Percentiles rank a stretch among this genome's conserved stretches.
Evolutionary conservation across 2,329 filamentous ascomycete species (phyloP).

Genomic region (Rugonectria rugulosa): DNA sequence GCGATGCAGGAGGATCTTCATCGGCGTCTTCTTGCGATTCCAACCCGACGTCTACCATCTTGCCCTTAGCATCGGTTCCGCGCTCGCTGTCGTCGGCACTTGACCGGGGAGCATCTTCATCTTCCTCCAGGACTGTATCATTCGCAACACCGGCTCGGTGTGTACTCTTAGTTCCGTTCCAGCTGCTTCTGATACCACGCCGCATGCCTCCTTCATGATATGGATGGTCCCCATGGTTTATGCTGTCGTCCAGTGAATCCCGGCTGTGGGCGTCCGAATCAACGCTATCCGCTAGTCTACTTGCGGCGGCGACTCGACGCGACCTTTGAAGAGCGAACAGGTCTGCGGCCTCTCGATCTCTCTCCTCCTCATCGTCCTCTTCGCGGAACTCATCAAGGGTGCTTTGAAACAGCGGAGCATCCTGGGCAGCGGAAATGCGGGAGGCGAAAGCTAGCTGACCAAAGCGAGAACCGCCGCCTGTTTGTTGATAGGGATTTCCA

Average conservation of each 20-base stretch:
- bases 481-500: slow-evolving; percentile 85
- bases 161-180: slow-evolving; percentile 62
- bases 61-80: slow-evolving; percentile 57
- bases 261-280: slow-evolving; percentile 70
- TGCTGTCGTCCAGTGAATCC: slow-evolving; percentile 46
- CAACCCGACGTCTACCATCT: slow-evolving; percentile 88
- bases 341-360: slow-evolving; percentile 91
- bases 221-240: slow-evolving; percentile 40
- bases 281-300: slow-evolving; percentile 83
- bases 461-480: slow-evolving; percentile 73
- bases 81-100: slow-evolving; percentile 42
- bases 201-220: slow-evolving; percentile 57
- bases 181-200: slow-evolving; percentile 69
- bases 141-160: slow-evolving; percentile 38
- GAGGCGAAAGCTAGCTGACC: slow-evolving; percentile 79
- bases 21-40: slow-evolving; percentile 70
- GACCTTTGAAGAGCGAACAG: slow-evolving; percentile 91
- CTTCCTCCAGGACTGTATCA: slow-evolving; percentile 51
- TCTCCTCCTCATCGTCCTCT: slow-evolving; percentile 91
- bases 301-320: slow-evolving; percentile 84
- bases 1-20: slow-evolving; percentile 64
- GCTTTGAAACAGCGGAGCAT: slow-evolving; percentile 94
- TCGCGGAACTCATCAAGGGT: slow-evolving; percentile 89
- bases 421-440: slow-evolving; percentile 73
- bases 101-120: slow-evolving; percentile 50